Evolutionary conservation across 345 rosid genomes (phyloP), one percentile per base, ranked within the genome.

Genomic region (Raphanus raphanistrum): DNA sequence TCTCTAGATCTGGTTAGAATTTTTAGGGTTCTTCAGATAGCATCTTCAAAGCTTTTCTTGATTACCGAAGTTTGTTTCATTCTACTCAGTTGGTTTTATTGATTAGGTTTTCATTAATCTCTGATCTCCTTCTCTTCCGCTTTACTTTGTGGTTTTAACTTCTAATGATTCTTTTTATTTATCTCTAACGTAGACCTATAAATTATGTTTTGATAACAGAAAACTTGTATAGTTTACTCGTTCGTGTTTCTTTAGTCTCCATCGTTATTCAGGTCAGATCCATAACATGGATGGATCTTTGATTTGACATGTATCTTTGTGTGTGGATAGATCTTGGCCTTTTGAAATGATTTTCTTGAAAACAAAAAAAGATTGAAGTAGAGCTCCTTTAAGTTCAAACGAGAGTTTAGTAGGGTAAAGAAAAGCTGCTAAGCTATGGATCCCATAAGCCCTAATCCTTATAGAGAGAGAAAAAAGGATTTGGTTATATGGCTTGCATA

Each of bases 301-400:
- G 33, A n/a, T 16, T 66, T 12, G 2, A 17, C 0, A 48, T 3
- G 43, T 48, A 0, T 7, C 0, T 55, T 15, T 25, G 8, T 68
- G 4, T 21, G 0, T 55, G 1, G 60, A 33, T 32, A 15, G 63
- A 80, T 74, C 66, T 73, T 17, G 36, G 11, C 31, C 10, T 5
- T 4, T 2, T 8, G 2, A 13, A 66, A 59, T 21, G 2, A 48
- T 78, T 66, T 55, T 45, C 0, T 59, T 1, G 8, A 29, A 68
- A 69, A 28, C 2, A 27, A 1, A 8, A 17, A 10, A n/a, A 1
- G 16, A 60, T 27, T 1, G 43, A 82, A 43, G 91, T 86, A 68
- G 98, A 93, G 98, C 97, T 93, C 90, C 90, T 87, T 90, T 55
- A 86, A 86, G 92, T 93, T 92, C 94, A 93, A 93, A 76, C 84